Conservation (phyloP, 805 yeast species). For the Yarrowia divulgata region DNA sequence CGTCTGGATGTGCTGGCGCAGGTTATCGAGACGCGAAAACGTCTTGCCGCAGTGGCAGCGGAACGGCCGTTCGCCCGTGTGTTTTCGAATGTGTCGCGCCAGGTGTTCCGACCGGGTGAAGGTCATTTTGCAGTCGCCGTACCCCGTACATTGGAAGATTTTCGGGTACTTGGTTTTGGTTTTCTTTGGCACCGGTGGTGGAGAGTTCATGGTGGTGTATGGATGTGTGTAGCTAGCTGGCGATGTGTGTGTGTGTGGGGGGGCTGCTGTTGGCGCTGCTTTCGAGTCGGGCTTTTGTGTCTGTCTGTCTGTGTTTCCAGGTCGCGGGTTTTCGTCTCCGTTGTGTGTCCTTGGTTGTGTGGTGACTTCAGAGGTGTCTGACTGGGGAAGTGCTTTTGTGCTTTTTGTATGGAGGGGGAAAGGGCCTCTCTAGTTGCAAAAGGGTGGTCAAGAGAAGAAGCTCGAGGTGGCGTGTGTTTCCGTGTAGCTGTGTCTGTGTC, state of each 20-base stretch:
- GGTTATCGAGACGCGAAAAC: constrained; percentile 84
- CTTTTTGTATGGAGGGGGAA: background rate
- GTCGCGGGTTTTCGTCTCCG: background rate
- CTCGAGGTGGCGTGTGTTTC: background rate
- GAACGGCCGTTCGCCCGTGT: constrained; percentile 94
- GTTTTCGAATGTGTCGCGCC: constrained; percentile 90
- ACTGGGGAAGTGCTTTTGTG: background rate
- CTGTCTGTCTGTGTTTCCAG: background rate
- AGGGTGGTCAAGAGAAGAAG: background rate
- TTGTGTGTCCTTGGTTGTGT: background rate
- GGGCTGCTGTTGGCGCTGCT: background rate
- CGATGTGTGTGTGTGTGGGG: background rate
- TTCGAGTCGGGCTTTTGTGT: background rate
- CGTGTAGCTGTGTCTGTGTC: background rate
- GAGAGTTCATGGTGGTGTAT: constrained; percentile 25
- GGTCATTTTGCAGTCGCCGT: constrained; percentile 84
- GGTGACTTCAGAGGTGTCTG: background rate
- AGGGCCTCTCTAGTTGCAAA: background rate
- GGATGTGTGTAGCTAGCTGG: too few species aligned
- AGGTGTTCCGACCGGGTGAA: constrained; percentile 91
- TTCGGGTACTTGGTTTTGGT: constrained; percentile 51
- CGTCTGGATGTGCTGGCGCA: constrained; percentile 90
- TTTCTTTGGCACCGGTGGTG: constrained; percentile 41
- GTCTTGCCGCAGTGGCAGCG: constrained; percentile 79
- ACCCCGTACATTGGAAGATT: constrained; percentile 85